phyloP scores from a whole-genome alignment of 2,329 filamentous ascomycete genomes.

The Nemania sp. region DNA sequence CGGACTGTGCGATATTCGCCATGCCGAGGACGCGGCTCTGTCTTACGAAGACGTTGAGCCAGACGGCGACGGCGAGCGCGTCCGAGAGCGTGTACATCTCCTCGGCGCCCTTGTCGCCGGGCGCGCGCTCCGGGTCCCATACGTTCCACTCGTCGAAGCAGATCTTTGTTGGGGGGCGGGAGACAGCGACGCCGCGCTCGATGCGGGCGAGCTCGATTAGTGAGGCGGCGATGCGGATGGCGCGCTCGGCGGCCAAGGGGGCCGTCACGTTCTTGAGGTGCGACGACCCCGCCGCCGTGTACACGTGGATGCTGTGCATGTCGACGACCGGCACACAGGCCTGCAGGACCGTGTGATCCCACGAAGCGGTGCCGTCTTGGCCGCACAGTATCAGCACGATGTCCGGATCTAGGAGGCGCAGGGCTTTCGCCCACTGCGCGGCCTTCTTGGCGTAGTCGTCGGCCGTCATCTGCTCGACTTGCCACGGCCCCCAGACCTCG shows the following conservation, averaged over 20 bases:
- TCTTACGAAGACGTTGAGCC: conserved; percentile 76
- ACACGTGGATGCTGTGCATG: conserved; percentile 82
- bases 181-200: conserved; percentile 63
- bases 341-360: conserved; percentile 75
- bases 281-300: conserved; percentile 61
- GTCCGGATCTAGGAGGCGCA: conserved; percentile 71
- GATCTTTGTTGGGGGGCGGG: conserved; percentile 67
- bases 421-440: conserved; percentile 71
- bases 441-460: conserved; percentile 71
- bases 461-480: conserved; percentile 69
- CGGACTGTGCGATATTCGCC: conserved; percentile 77
- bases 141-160: conserved; percentile 89
- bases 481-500: conserved; percentile 68
- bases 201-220: conserved; percentile 75
- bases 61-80: conserved; percentile 73
- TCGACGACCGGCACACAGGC: conserved; percentile 69
- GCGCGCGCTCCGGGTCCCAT: conserved; percentile 73
- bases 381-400: conserved; percentile 75
- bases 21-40: conserved; percentile 65
- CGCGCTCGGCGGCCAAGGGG: conserved; percentile 70
- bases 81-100: conserved; percentile 76
- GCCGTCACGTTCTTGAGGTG: conserved; percentile 60
- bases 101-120: conserved; percentile 72
- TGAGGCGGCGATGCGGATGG: conserved; percentile 69
- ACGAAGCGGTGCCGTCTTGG: conserved; percentile 67